Base-by-base conservation (phyloP, 2,329 filamentous ascomycete species). In the Cadophora luteo-olivacea region DNA sequence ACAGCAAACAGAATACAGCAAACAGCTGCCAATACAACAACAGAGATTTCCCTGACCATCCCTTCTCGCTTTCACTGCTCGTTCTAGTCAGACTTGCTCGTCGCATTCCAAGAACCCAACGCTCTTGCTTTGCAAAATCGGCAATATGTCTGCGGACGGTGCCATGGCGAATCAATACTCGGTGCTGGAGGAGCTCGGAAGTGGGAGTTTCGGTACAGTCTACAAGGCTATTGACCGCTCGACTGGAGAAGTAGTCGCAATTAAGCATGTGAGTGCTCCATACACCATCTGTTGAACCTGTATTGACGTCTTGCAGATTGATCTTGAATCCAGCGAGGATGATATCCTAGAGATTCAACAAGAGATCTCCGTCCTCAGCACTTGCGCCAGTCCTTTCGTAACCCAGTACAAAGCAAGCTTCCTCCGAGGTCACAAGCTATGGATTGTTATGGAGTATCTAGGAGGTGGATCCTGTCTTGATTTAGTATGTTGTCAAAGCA, bases 401-500 rank as follows among this genome's bases (percentile, higher is more conserved):
- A 98, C 96, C 19, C 92, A 97, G 79, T 99, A 99, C 85, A 97
- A 94, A 79, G 92, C 93, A 25, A 97, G 94, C 78, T 99, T 98
- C 80, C 87, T 98, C n/a, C 89, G 93, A 74, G 96, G 96, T 32
- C 92, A 94, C 79, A 99, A 98, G 82, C 84, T 99, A 84, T 99
- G 96, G 96, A 99, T 99, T 78, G 93, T 98, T 68, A 99, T 99
- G 96, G 96, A 99, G 81, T 99, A 92, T 78, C 84, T 99, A 12
- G 96, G 96, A 6, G 96, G 96, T 72, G 96, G 96, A 51, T 98
- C 96, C 22, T 97, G 96, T 79, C 85, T 97, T 72, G 96, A 99
- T 79, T 81, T 99, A 84, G 92, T 97, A 87, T 76, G 84, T 70
- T 57, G 9, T 61, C 52, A 22, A 55, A 48, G 32, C 41, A 22